These are phyloP conservation scores for Hypoxylon fragiforme DNA, from an alignment of 495 filamentous ascomycete genomes.

Conservation along the genomic window DNA sequence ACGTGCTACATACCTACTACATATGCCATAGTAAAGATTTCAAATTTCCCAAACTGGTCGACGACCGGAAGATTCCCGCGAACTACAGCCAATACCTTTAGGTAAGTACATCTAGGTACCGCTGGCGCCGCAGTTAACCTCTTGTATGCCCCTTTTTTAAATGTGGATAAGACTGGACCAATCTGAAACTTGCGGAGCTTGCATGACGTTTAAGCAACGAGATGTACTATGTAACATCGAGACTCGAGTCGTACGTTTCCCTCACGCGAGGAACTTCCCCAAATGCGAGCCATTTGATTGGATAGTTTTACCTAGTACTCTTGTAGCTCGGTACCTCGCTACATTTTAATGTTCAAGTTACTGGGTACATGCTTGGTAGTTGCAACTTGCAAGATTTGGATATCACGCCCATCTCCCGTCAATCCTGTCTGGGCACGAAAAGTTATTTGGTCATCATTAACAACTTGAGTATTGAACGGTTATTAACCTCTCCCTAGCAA, in stretches of 20 bases:
- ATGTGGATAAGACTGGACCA: constrained; percentile 15
- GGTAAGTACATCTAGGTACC: constrained; percentile 4
- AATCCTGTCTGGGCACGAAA: too few species aligned
- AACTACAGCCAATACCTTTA: constrained; percentile 9
- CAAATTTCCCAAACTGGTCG: constrained; percentile 30
- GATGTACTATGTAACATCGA: constrained; percentile 15
- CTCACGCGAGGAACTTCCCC: constrained; percentile 41
- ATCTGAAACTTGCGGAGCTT: constrained; percentile 33
- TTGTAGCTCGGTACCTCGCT: too few species aligned
- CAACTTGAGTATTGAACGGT: too few species aligned
- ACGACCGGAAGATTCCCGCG: constrained; percentile 35
- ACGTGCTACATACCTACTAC: too few species aligned
- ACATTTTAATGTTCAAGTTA: too few species aligned
- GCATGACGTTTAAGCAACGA: constrained; percentile 33
- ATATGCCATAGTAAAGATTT: too few species aligned
- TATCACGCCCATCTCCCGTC: neutral
- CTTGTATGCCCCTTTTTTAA: neutral
- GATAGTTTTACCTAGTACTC: too few species aligned
- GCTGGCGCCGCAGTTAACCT: constrained; percentile 7
- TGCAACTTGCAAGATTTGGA: too few species aligned
- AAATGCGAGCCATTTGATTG: constrained; percentile 27
- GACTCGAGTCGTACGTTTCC: constrained; percentile 31
- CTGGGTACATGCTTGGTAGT: too few species aligned
- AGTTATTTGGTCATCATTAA: too few species aligned
- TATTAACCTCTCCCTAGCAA: too few species aligned